Percentiles rank a stretch among this genome's conserved stretches.
Conservation (phyloP, 208 protist genomes). For the Acanthamoeba polyphaga region DNA sequence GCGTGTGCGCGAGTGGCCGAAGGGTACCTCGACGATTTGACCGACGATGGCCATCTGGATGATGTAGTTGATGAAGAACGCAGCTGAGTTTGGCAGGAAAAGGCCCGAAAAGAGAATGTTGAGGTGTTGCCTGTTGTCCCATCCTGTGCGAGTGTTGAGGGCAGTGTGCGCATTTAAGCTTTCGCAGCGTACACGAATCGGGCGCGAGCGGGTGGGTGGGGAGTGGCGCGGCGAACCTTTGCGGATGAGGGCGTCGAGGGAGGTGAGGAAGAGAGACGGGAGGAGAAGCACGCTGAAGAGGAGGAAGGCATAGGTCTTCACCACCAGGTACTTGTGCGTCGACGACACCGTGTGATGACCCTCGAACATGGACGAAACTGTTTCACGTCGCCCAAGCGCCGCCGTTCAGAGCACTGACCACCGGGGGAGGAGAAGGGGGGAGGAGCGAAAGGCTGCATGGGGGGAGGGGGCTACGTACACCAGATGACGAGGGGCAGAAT, state of each 20-base stretch:
- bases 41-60: slow-evolving; percentile 70
- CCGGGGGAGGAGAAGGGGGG: no score
- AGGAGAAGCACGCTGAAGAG: slow-evolving; percentile 68
- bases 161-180: background rate
- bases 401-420: background rate
- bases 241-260: slow-evolving; percentile 58
- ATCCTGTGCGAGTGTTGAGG: background rate
- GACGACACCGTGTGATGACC: slow-evolving; percentile 60
- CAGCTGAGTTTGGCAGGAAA: slow-evolving; percentile 65
- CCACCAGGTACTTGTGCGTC: slow-evolving; percentile 72
- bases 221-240: background rate
- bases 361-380: slow-evolving; percentile 72
- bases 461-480: slow-evolving; percentile 12
- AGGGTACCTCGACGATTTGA: slow-evolving; percentile 45
- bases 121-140: slow-evolving; percentile 47
- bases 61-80: slow-evolving; percentile 76
- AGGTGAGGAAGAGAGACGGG: slow-evolving; percentile 62
- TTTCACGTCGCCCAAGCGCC: background rate
- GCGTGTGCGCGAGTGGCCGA: background rate
- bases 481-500: slow-evolving; percentile 71
- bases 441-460: background rate
- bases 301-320: slow-evolving; percentile 73
- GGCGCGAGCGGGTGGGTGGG: background rate
- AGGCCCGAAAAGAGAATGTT: slow-evolving; percentile 40
- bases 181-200: background rate